Percentiles rank a stretch among this genome's conserved stretches.
These are phyloP conservation scores for Phytophthora pseudosyringae DNA, from an alignment of 352 stramenopile species.

Conservation along the genomic window DNA sequence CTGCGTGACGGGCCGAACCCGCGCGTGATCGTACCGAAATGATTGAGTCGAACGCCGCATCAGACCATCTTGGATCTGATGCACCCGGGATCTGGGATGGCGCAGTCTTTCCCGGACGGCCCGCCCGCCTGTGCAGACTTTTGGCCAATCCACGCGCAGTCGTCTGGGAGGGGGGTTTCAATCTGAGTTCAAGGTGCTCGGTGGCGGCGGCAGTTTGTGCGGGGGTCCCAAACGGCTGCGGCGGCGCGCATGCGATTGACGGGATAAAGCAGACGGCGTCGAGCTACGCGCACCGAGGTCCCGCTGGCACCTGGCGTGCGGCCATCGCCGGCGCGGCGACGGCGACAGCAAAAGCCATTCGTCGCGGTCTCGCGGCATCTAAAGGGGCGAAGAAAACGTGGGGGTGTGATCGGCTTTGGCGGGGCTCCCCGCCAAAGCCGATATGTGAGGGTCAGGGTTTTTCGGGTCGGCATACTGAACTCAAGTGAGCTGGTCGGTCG, in stretches of 20 bases:
- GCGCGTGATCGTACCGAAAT: slow-evolving; percentile 5
- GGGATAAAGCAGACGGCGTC: neutral
- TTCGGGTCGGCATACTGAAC: slow-evolving; percentile 22
- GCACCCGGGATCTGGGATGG: neutral
- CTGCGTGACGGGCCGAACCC: slow-evolving; percentile 14
- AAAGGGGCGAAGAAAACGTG: slow-evolving; percentile 27
- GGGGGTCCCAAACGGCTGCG: slow-evolving; percentile 15
- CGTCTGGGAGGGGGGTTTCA: slow-evolving; percentile 26
- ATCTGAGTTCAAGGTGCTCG: slow-evolving; percentile 32
- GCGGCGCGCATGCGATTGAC: slow-evolving; percentile 22
- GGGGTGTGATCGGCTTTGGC: slow-evolving; percentile 28
- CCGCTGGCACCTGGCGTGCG: neutral
- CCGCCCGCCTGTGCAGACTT: neutral
- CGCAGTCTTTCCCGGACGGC: slow-evolving; percentile 21
- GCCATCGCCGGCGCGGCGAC: neutral
- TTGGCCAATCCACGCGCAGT: slow-evolving; percentile 7
- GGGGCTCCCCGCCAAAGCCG: slow-evolving; percentile 29
- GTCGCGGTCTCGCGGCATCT: slow-evolving; percentile 30
- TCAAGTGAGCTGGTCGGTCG: slow-evolving; percentile 19
- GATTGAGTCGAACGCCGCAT: slow-evolving; percentile 11
- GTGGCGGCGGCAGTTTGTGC: slow-evolving; percentile 22
- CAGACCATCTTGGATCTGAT: neutral
- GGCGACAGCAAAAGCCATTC: slow-evolving; percentile 28
- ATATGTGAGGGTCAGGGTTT: slow-evolving; percentile 39
- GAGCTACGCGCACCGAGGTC: too few species aligned